phyloP scores from a whole-genome alignment of 345 rosid species.

The Viola odorata region DNA sequence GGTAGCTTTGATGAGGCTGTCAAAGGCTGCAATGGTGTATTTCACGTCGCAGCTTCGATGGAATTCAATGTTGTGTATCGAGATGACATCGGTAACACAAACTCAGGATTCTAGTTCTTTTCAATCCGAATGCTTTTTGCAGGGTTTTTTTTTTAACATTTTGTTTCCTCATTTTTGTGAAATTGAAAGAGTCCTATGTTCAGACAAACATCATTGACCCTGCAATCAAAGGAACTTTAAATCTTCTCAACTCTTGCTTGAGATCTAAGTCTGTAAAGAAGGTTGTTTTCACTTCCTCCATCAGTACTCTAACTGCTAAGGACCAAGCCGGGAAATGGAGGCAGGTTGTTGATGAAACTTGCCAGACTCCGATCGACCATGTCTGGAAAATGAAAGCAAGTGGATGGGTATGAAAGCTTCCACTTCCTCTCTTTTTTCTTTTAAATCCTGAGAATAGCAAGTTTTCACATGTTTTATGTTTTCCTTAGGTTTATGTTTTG shows the following conservation, averaged over 20 bases:
- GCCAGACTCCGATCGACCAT: slow-evolving; percentile 45
- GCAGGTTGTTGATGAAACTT: slow-evolving; percentile 62
- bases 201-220: slow-evolving; percentile 50
- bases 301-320: slow-evolving; percentile 72
- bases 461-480: not conserved
- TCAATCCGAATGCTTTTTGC: too few relatives aligned
- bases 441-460: too few relatives aligned
- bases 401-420: slow-evolving; percentile 61
- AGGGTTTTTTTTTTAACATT: too few relatives aligned
- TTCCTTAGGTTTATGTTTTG: slow-evolving; percentile 57
- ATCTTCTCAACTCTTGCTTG: slow-evolving; percentile 66
- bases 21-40: slow-evolving; percentile 65
- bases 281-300: slow-evolving; percentile 81
- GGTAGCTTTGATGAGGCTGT: slow-evolving; percentile 85
- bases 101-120: too few relatives aligned
- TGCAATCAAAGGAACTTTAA: slow-evolving; percentile 58
- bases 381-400: slow-evolving; percentile 54
- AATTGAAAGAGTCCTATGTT: slow-evolving; percentile 44
- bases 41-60: slow-evolving; percentile 88
- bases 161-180: not conserved
- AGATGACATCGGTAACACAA: slow-evolving; percentile 36
- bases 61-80: slow-evolving; percentile 35
- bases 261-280: slow-evolving; percentile 59
- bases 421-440: not conserved
- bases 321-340: slow-evolving; percentile 50